Percentiles rank a stretch among this genome's conserved stretches.
Evolutionary conservation across 1,139 yeast genomes (phyloP).

Genomic region (Hyphopichia khmerensis): DNA sequence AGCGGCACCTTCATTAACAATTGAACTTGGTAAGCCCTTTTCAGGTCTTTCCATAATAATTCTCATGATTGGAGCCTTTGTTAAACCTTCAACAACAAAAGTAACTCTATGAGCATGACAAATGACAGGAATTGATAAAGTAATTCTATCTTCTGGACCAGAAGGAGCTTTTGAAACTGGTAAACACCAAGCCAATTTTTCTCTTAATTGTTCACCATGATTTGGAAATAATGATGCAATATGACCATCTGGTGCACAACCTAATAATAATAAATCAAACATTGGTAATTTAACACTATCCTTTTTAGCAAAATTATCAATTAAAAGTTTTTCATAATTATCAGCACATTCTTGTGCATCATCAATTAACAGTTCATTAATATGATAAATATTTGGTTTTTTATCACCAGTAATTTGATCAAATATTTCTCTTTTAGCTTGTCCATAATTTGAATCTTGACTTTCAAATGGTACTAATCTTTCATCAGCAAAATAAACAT

Average conservation of each 20-base stretch:
- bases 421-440: conserved; percentile 77
- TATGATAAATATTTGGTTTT: conserved; percentile 75
- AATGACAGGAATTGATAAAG: conserved; percentile 91
- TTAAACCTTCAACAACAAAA: conserved; percentile 93
- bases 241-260: conserved; percentile 99
- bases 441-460: conserved; percentile 85
- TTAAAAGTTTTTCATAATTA: conserved; percentile 78
- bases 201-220: conserved; percentile 80
- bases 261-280: conserved; percentile 85
- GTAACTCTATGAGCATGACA: conserved; percentile 92
- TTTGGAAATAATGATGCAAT: conserved; percentile 94
- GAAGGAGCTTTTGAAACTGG: conserved; percentile 92
- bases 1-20: conserved; percentile 94
- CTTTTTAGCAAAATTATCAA: conserved; percentile 91
- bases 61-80: conserved; percentile 90
- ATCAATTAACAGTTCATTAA: conserved; percentile 70
- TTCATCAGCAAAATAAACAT: conserved; percentile 94
- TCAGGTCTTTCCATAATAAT: conserved; percentile 97
- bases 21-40: conserved; percentile 90
- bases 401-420: conserved; percentile 57
- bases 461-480: conserved; percentile 87
- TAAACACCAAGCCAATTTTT: conserved; percentile 92
- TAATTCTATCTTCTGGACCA: conserved; percentile 85
- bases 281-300: conserved; percentile 94
- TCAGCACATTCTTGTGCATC: conserved; percentile 97